Conservation (phyloP, 352 stramenopile species). For the Pythium sukuiense region DNA sequence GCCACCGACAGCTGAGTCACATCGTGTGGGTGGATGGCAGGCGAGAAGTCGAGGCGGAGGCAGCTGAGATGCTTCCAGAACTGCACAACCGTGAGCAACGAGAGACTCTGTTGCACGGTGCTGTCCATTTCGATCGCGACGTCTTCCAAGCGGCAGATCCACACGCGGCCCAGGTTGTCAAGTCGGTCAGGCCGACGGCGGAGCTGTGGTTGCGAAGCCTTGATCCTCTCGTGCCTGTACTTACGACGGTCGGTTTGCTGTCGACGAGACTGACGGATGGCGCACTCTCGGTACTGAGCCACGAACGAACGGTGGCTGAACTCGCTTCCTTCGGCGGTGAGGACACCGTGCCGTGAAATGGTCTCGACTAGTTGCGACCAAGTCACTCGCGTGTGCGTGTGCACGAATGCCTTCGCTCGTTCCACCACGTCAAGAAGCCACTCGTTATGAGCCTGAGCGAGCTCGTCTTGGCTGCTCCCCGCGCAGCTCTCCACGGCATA, state of each 20-base stretch:
- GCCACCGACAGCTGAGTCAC: conserved; percentile 5
- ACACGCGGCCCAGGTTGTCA: neutral
- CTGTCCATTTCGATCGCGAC: neutral
- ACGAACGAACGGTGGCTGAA: no score
- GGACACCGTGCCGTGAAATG: no score
- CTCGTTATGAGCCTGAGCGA: neutral
- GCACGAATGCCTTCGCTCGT: neutral
- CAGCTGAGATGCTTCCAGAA: neutral
- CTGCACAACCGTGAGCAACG: conserved; percentile 1
- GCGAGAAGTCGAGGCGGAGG: neutral
- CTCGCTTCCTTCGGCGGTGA: no score
- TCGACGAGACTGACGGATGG: no score
- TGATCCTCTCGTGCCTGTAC: no score
- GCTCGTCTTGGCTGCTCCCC: no score
- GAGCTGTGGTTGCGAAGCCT: no score
- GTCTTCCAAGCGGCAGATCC: neutral
- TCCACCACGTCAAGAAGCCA: neutral
- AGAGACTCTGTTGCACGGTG: neutral
- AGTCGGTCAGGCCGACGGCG: neutral
- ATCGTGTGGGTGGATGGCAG: no score
- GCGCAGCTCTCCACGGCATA: neutral
- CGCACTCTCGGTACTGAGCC: no score
- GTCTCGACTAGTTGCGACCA: no score
- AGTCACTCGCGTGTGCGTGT: no score
- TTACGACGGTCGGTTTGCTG: no score